phyloP scores from a whole-genome alignment of 2,329 filamentous ascomycete species.

The Penicillium sclerotigenum region DNA sequence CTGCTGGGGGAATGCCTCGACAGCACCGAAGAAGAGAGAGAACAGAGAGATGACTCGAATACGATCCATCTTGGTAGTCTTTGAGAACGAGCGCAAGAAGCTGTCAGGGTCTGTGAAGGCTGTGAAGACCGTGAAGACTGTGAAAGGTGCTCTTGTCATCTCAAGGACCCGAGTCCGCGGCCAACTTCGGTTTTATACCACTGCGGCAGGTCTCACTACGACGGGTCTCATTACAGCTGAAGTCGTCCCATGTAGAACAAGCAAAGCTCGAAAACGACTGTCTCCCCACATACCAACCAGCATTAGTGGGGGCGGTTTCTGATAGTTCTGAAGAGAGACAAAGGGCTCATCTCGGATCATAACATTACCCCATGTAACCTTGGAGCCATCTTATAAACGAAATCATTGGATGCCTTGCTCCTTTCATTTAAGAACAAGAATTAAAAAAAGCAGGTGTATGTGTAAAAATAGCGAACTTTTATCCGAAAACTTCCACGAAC shows the following conservation, averaged over 20 bases:
- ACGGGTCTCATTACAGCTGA: background rate
- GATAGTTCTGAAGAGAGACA: background rate
- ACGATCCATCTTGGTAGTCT: background rate
- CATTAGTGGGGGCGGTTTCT: background rate
- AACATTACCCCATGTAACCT: background rate
- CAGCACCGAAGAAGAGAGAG: background rate
- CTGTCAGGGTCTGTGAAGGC: background rate
- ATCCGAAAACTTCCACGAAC: background rate
- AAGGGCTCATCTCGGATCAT: background rate
- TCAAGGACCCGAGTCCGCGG: background rate
- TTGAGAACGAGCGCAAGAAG: background rate
- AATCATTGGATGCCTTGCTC: background rate
- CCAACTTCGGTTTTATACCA: background rate
- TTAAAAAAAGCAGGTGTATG: background rate
- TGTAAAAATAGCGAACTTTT: background rate
- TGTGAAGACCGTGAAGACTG: too few species aligned
- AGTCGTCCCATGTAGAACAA: background rate
- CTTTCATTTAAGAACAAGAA: background rate
- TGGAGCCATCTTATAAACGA: background rate
- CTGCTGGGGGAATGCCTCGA: constrained; percentile 12
- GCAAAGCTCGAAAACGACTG: background rate
- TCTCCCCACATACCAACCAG: background rate
- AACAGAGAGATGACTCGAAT: background rate
- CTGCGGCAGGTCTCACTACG: background rate
- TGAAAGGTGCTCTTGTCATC: too few species aligned